Percentiles rank a stretch among this genome's conserved stretches.
phyloP scores from a whole-genome alignment of 331 rosid genomes.

The Erythrophleum ivorense region DNA sequence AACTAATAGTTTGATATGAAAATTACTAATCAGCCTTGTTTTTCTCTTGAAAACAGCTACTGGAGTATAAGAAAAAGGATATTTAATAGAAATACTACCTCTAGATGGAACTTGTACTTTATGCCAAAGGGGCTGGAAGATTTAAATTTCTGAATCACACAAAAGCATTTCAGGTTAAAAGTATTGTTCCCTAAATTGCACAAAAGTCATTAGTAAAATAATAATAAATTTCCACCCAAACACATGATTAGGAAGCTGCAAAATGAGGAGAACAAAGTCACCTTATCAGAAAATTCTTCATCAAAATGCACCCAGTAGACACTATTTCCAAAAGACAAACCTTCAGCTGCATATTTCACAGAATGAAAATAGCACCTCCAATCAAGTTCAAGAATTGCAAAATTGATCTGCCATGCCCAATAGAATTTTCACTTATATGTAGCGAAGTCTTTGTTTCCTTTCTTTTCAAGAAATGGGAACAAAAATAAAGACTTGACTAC shows the following conservation, averaged over 20 bases:
- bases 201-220: constrained; percentile 4
- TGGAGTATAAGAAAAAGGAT: not conserved
- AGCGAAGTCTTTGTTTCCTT: not conserved
- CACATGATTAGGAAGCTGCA: not conserved
- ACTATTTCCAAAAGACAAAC: constrained; percentile 82
- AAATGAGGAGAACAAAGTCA: constrained; percentile 34
- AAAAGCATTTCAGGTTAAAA: constrained; percentile 27
- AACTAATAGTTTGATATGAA: constrained; percentile 25
- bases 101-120: constrained; percentile 89
- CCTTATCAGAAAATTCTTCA: constrained; percentile 86
- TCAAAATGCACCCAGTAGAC: constrained; percentile 94
- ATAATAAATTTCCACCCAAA: not conserved
- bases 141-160: constrained; percentile 77
- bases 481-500: not conserved
- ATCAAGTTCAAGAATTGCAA: constrained; percentile 48
- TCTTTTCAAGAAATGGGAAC: not conserved
- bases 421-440: constrained; percentile 25
- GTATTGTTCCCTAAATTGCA: not conserved
- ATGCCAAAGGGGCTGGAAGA: constrained; percentile 92
- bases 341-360: constrained; percentile 80
- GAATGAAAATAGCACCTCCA: constrained; percentile 40
- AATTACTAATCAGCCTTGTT: constrained; percentile 10
- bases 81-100: constrained; percentile 54
- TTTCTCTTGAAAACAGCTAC: constrained; percentile 21
- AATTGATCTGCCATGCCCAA: constrained; percentile 32